A percentile compares a stretch with the other conserved stretches of the same genome.
phyloP scores from a whole-genome alignment of 1,284 basidiomycete species.

The Irpex lacteus region DNA sequence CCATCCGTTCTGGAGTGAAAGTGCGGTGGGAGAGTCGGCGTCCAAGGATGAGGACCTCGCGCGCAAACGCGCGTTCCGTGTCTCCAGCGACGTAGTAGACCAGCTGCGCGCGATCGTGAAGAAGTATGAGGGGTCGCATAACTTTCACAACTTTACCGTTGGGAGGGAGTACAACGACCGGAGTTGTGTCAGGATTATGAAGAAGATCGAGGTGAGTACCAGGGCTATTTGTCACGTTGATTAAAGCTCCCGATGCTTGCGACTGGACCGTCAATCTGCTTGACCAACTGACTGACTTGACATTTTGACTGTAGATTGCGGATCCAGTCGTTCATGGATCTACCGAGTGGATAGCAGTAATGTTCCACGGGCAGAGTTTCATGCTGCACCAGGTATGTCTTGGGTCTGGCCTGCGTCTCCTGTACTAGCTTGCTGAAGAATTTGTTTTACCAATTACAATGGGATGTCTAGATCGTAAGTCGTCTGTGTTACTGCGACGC shows the following conservation, averaged over 20 bases:
- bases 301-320: slow-evolving; percentile 45
- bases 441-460: too few relatives aligned
- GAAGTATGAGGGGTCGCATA: slow-evolving; percentile 81
- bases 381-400: slow-evolving; percentile 90
- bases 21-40: slow-evolving; percentile 31
- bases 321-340: slow-evolving; percentile 85
- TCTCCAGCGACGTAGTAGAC: slow-evolving; percentile 50
- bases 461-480: too few relatives aligned
- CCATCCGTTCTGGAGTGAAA: slow-evolving; percentile 46
- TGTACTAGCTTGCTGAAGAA: too few relatives aligned
- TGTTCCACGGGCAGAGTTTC: slow-evolving; percentile 97
- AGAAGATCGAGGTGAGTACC: slow-evolving; percentile 68
- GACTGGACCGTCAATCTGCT: too few relatives aligned
- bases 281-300: too few relatives aligned
- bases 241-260: too few relatives aligned
- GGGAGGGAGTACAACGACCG: slow-evolving; percentile 83
- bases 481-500: too few relatives aligned
- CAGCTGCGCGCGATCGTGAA: slow-evolving; percentile 55
- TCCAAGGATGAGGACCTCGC: slow-evolving; percentile 50
- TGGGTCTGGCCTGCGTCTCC: too few relatives aligned
- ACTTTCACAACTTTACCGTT: slow-evolving; percentile 98
- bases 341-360: slow-evolving; percentile 94
- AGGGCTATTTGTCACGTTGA: too few relatives aligned
- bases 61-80: slow-evolving; percentile 70
- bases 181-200: slow-evolving; percentile 83